A percentile compares a stretch with the other conserved stretches of the same genome.
These are phyloP conservation scores for Mycothermus thermophilus DNA, from an alignment of 495 filamentous ascomycete genomes.

Conservation along the genomic window DNA sequence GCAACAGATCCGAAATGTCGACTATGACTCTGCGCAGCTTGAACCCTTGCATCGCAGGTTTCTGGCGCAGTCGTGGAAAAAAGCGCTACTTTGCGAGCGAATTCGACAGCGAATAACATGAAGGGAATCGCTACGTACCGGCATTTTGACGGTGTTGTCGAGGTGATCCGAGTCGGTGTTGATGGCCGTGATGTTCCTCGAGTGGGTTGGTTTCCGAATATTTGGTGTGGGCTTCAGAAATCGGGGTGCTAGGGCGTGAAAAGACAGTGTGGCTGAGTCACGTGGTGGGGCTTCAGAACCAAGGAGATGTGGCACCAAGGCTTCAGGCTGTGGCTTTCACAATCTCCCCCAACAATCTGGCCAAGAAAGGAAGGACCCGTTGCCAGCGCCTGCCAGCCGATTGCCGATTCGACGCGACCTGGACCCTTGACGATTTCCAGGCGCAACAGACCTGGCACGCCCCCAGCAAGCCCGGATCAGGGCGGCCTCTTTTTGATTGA, in stretches of 20 bases:
- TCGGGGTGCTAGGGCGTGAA: constrained; percentile 15
- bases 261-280: constrained; percentile 18
- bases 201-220: constrained; percentile 23
- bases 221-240: constrained; percentile 29
- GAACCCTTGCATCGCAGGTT: too few relatives aligned
- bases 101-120: neutral
- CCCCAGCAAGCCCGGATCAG: neutral
- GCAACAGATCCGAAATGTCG: too few relatives aligned
- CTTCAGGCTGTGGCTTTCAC: too few relatives aligned
- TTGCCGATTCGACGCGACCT: constrained; percentile 2
- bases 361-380: too few relatives aligned
- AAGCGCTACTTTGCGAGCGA: too few relatives aligned
- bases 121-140: constrained; percentile 43
- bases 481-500: constrained; percentile 5
- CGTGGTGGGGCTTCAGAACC: constrained; percentile 8
- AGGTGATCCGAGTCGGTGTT: constrained; percentile 26
- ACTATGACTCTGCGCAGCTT: too few relatives aligned
- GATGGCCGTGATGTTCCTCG: constrained; percentile 24
- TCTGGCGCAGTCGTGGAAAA: too few relatives aligned
- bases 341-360: too few relatives aligned
- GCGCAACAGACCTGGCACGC: neutral
- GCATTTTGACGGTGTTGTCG: constrained; percentile 60
- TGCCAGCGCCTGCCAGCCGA: constrained; percentile 7
- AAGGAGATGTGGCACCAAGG: too few relatives aligned
- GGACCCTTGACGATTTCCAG: neutral